These are phyloP conservation scores for Afroboletus lepidellus DNA, from an alignment of 1,284 basidiomycete genomes.

Conservation along the genomic window DNA sequence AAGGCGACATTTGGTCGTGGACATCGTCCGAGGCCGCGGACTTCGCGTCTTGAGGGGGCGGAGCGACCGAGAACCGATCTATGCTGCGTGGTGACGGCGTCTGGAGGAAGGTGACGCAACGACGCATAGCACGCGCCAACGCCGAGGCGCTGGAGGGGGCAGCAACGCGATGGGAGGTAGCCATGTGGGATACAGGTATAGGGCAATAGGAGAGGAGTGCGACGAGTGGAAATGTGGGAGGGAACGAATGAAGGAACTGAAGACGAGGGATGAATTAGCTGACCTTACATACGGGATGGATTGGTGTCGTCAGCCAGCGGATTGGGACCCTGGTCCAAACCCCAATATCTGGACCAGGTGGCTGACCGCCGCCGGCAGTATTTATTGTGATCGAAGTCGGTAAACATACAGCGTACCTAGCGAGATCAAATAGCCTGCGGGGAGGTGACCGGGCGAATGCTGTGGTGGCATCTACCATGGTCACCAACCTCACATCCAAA, in stretches of 20 bases:
- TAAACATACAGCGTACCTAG: neutral
- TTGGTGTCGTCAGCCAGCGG: too few species aligned
- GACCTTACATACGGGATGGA: conserved; percentile 9
- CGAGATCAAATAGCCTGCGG: neutral
- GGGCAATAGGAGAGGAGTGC: neutral
- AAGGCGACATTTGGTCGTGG: neutral
- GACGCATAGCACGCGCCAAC: conserved; percentile 4
- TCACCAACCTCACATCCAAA: conserved; percentile 8
- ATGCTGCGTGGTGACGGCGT: neutral
- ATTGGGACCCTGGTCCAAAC: neutral
- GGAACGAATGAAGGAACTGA: conserved; percentile 2
- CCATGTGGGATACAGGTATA: conserved; percentile 12
- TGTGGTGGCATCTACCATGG: neutral
- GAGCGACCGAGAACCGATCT: neutral
- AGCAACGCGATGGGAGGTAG: conserved; percentile 2
- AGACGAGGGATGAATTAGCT: neutral
- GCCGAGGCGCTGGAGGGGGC: neutral
- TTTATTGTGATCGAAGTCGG: neutral
- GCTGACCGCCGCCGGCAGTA: neutral
- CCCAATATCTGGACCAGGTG: neutral
- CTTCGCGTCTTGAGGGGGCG: neutral
- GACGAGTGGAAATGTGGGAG: neutral
- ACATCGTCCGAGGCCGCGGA: neutral
- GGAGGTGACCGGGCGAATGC: neutral
- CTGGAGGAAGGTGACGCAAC: neutral